Evolutionary conservation across 2,329 filamentous ascomycete genomes (phyloP).

Genomic region (Fusarium palustre): DNA sequence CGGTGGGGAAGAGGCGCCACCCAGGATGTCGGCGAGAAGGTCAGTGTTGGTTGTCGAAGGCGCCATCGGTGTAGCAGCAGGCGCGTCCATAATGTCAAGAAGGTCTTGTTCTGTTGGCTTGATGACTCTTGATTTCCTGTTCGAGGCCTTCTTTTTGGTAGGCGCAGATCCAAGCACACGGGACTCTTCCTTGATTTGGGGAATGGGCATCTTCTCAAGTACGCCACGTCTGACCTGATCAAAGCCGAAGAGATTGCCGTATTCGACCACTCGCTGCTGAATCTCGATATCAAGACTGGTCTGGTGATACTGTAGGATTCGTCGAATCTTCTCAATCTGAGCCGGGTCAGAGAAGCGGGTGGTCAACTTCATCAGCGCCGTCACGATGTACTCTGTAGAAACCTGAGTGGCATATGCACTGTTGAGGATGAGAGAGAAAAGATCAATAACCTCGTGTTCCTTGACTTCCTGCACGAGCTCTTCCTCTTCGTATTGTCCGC

Average conservation of each 20-base stretch:
- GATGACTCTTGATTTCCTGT: slow-evolving; percentile 79
- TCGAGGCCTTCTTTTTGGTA: slow-evolving; percentile 75
- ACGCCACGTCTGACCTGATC: slow-evolving; percentile 90
- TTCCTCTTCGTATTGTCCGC: slow-evolving; percentile 93
- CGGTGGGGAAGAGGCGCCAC: slow-evolving; percentile 70
- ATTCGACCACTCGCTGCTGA: slow-evolving; percentile 95
- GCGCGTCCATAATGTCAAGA: slow-evolving; percentile 89
- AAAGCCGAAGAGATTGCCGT: slow-evolving; percentile 91
- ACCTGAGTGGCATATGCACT: slow-evolving; percentile 94
- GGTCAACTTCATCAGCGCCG: slow-evolving; percentile 93
- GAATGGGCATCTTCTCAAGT: slow-evolving; percentile 96
- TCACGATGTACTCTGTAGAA: slow-evolving; percentile 95
- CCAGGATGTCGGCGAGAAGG: slow-evolving; percentile 90
- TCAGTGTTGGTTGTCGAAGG: slow-evolving; percentile 80
- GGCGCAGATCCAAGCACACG: slow-evolving; percentile 86
- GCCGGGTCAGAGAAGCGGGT: slow-evolving; percentile 84
- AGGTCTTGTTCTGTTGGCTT: slow-evolving; percentile 93
- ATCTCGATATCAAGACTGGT: slow-evolving; percentile 94
- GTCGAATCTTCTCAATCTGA: slow-evolving; percentile 87
- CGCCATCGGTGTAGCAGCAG: slow-evolving; percentile 63
- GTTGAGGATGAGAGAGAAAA: slow-evolving; percentile 92
- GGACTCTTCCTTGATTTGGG: slow-evolving; percentile 96
- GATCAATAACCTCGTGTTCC: slow-evolving; percentile 89
- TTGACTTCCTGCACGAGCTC: slow-evolving; percentile 84
- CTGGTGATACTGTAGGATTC: slow-evolving; percentile 80